Conservation (phyloP, 345 rosid species). For the Rhodamnia rubescens region DNA sequence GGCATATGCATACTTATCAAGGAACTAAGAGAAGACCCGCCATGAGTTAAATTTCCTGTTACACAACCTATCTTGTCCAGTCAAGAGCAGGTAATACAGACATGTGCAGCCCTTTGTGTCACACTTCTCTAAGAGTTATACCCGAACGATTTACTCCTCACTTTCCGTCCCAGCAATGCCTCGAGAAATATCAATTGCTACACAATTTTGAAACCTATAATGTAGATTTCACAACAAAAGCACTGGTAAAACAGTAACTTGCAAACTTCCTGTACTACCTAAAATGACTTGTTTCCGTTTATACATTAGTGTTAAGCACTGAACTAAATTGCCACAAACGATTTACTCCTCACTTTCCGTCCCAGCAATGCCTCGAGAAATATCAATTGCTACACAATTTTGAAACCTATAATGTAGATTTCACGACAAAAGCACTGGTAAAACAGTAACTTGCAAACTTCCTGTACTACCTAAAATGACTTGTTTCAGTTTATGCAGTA, state of each 20-base stretch:
- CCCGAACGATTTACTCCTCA: background rate
- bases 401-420: background rate
- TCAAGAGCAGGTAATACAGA: background rate
- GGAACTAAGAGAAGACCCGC: background rate
- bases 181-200: background rate
- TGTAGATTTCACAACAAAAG: background rate
- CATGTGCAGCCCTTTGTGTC: background rate
- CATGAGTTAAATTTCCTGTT: background rate
- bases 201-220: background rate
- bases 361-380: background rate
- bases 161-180: background rate
- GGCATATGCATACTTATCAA: background rate
- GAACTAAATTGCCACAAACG: background rate
- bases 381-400: background rate
- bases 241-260: background rate
- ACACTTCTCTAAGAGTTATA: background rate
- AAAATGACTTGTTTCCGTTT: background rate
- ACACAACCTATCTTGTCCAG: background rate
- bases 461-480: background rate
- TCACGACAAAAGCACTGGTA: background rate
- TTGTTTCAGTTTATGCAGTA: background rate
- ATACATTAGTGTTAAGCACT: background rate
- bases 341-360: background rate
- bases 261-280: background rate
- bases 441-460: background rate